Evolutionary conservation across 208 protist species (phyloP), one percentile per base, ranked within the genome.

Genomic region (Crithidia brevicula): DNA sequence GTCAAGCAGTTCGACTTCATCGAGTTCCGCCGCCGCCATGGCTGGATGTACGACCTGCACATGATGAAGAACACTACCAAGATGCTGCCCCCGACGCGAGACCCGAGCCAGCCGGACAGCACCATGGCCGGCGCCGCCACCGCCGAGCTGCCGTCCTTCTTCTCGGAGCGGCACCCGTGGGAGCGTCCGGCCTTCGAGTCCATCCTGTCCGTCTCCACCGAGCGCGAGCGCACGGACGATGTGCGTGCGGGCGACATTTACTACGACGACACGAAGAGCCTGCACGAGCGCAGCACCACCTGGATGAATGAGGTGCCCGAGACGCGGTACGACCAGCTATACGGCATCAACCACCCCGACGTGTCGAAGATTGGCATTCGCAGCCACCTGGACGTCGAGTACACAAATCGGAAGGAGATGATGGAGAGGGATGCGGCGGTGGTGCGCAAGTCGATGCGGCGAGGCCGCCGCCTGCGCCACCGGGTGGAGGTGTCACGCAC

Each of bases 1-100:
- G 88, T 94, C 66, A 93, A 96, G 72, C 91, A 94, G 82, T 96
- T 96, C 30, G 84, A 91, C 78, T 96, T 96, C 65, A 92, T 94
- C 54, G 86, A 96, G 72, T 96, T 96, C 75, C 85, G 91, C 42
- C 85, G 88, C 60, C 88, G 88, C 38, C 70, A 94, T 46, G 91
- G 91, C n/a, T 96, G 91, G 88, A 77, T 96, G 79, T 94, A 94
- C 64, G 91, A 96, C 72, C 34, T 96, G 30, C 82, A 93, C 49
- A 53, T 89, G 15, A 93, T 96, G 87, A 89, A 89, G 71, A 82
- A 81, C 74, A 91, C 87, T 22, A 91, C 80, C 5, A 83, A 82
- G 49, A 79, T 79, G 56, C 66, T 89, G 45, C 83, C 82, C 20
- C 87, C 85, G 23, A 75, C 85, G 46, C 85, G 88, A 15, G 88